These are phyloP conservation scores for Dactylonectria macrodidyma DNA, from an alignment of 2,329 filamentous ascomycete genomes.

Conservation along the genomic window DNA sequence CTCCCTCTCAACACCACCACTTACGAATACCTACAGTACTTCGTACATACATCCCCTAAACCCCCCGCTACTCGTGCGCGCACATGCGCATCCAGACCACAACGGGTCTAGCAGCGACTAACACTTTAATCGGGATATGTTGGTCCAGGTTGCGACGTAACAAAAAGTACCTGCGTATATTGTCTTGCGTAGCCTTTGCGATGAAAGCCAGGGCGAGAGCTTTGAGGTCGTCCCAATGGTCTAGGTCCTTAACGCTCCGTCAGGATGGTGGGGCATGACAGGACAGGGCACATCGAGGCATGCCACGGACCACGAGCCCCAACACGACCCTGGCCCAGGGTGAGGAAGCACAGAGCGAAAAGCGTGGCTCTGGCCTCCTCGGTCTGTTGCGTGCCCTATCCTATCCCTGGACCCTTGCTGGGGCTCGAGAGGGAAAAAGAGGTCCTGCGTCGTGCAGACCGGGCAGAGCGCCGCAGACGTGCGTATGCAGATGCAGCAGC, in stretches of 20 bases:
- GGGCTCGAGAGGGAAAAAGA: not conserved
- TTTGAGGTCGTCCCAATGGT: not conserved
- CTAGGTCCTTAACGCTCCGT: not conserved
- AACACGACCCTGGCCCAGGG: not conserved
- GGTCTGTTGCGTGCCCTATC: not conserved
- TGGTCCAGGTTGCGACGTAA: conserved; percentile 3
- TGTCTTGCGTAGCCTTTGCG: not conserved
- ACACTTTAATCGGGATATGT: not conserved
- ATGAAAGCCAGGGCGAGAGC: not conserved
- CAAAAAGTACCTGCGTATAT: not conserved
- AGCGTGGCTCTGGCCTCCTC: not conserved
- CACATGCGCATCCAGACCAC: not conserved
- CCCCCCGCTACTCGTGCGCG: conserved; percentile 5
- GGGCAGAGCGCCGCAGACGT: not conserved
- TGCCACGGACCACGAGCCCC: not conserved
- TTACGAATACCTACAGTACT: too few species aligned
- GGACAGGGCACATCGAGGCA: not conserved
- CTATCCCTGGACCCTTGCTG: not conserved
- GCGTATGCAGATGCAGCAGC: not conserved
- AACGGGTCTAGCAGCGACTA: not conserved
- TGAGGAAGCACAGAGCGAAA: not conserved
- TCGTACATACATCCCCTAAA: not conserved
- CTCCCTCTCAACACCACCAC: not conserved
- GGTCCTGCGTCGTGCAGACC: not conserved
- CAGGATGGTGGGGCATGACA: not conserved